Base-by-base conservation (phyloP, 768 basidiomycete genomes). In the Auricularia cornea region DNA sequence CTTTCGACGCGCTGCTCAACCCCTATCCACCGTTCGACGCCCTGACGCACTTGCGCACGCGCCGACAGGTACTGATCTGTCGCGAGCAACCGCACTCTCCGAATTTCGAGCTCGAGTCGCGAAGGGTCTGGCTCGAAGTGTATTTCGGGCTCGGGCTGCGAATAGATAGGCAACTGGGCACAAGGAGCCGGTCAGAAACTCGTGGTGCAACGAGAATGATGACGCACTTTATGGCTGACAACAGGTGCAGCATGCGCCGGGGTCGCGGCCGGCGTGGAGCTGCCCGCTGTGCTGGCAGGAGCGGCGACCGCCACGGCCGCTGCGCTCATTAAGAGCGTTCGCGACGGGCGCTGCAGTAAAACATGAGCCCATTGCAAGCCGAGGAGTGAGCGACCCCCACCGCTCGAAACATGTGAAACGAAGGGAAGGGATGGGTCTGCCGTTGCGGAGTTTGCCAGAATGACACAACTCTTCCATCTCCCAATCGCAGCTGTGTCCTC, bases 1-100 rank as follows among this genome's bases (percentile, higher is more conserved):
- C 95, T 77, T 77, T 97, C 95, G 33, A 95, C 86, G 8, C 83
- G 81, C 67, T 89, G 83, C 72, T 98, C 96, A 33, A 94, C 80
- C 14, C 82, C 84, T 69, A 98, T 90, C 94, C 94, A 96, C 65
- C 80, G 81, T 33, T 86, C 83, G 20, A 96, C 83, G 52, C 85
- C 83, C 1, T 80, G 81, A 67, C 94, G 90, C 28, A 94, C 85
- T 59, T 83, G 80, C 1, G 80, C 77, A 62, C 85, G 83, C n/a
- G 84, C 83, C 31, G 85, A 80, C 3, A 72, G 67, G 69, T 88
- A 83, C 16, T 82, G 79, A 0, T 78, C 74, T n/a, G 82, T 84
- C 2, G 83, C 80, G 31, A 83, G 77, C 65, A 83, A 79, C 63
- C 96, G 81, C 3, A 80, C 85, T 23, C 80, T 78, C 18, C 90